phyloP scores from a whole-genome alignment of 2,329 filamentous ascomycete genomes.

The Aureobasidium sp. region DNA sequence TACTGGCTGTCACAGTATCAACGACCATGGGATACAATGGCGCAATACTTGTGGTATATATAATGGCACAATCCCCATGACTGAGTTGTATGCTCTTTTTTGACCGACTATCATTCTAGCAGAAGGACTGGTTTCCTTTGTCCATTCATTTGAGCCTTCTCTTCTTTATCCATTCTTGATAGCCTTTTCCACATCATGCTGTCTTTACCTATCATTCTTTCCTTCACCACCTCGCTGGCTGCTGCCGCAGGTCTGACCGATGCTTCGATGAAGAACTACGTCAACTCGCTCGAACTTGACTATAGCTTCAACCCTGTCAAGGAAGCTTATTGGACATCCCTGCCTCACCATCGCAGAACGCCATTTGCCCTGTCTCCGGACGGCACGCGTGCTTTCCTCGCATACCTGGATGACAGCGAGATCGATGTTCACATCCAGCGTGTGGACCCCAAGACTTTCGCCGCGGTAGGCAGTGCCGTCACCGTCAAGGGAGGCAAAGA shows the following conservation, averaged over 20 bases:
- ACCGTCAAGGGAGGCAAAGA: conserved; percentile 51
- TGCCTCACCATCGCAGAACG: conserved; percentile 55
- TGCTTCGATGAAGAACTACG: conserved; percentile 36
- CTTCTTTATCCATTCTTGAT: not conserved
- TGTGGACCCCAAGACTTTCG: conserved; percentile 49
- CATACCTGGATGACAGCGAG: conserved; percentile 52
- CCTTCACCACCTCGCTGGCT: conserved; percentile 28
- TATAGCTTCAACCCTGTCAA: conserved; percentile 51
- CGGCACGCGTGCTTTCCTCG: conserved; percentile 52
- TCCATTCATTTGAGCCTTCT: not conserved
- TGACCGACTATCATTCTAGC: not conserved
- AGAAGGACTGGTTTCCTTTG: conserved; percentile 3
- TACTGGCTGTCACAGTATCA: too few species aligned
- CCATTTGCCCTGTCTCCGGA: conserved; percentile 57
- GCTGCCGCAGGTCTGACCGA: conserved; percentile 34
- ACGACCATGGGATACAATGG: too few species aligned
- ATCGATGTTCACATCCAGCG: conserved; percentile 53
- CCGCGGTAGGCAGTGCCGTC: conserved; percentile 45
- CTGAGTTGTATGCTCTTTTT: not conserved
- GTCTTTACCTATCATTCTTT: conserved; percentile 19
- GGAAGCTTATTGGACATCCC: conserved; percentile 54
- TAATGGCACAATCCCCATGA: not conserved
- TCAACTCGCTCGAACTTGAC: conserved; percentile 42
- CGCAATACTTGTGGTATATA: not conserved
- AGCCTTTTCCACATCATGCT: conserved; percentile 1